Evolutionary conservation across 352 stramenopile species (phyloP).

Genomic region (Phytophthora hibernalis): DNA sequence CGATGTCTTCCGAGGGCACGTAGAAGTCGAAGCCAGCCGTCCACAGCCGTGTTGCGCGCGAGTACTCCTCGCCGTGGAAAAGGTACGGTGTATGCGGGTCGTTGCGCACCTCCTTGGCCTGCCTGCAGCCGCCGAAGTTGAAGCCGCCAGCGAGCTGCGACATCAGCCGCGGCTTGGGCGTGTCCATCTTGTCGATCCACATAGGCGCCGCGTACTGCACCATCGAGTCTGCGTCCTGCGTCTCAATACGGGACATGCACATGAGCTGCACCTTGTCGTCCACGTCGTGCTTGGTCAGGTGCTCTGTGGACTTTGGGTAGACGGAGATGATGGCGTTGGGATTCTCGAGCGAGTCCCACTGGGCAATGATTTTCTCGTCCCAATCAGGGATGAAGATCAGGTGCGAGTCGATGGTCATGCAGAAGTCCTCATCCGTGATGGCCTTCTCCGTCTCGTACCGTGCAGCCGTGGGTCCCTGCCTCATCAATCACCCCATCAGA

Average conservation of each 20-base stretch:
- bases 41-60: constrained; percentile 77
- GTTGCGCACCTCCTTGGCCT: constrained; percentile 77
- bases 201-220: constrained; percentile 78
- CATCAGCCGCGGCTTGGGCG: constrained; percentile 75
- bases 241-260: constrained; percentile 82
- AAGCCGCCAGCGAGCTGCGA: constrained; percentile 83
- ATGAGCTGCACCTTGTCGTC: constrained; percentile 79
- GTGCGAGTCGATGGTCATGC: constrained; percentile 84
- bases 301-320: constrained; percentile 81
- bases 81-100: constrained; percentile 83
- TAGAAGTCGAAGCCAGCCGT: constrained; percentile 87
- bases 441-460: constrained; percentile 81
- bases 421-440: constrained; percentile 84
- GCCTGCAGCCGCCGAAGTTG: constrained; percentile 81
- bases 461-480: constrained; percentile 69
- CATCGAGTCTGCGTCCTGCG: constrained; percentile 71
- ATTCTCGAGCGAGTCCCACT: constrained; percentile 79
- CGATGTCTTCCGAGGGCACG: constrained; percentile 70
- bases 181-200: constrained; percentile 74
- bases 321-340: constrained; percentile 83
- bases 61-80: constrained; percentile 88
- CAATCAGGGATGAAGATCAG: constrained; percentile 79
- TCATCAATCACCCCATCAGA: constrained; percentile 16
- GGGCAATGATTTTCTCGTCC: constrained; percentile 75
- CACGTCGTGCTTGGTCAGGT: constrained; percentile 56